Conservation (phyloP, 495 filamentous ascomycete species). For the Trichocladium uniseriatum region DNA sequence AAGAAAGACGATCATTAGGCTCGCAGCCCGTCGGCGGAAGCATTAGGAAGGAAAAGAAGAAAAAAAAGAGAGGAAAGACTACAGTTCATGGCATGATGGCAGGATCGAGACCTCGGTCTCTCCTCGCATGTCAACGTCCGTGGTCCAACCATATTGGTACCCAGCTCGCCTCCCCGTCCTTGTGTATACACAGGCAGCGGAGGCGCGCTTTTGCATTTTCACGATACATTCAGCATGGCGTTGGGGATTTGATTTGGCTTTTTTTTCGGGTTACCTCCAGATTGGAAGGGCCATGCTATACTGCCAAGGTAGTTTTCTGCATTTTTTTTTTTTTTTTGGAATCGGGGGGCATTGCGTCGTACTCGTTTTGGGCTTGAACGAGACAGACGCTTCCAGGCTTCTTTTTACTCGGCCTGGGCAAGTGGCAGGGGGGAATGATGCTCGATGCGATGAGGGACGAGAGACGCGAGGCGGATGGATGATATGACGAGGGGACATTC, state of each 20-base stretch:
- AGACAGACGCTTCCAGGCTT: background rate
- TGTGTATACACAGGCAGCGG: background rate
- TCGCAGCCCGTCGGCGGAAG: background rate
- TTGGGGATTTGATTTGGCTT: constrained; percentile 15
- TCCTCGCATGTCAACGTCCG: background rate
- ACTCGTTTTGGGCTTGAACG: background rate
- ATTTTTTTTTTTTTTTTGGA: background rate
- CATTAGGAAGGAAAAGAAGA: background rate
- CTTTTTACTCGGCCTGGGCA: no score
- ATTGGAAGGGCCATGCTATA: constrained; percentile 1
- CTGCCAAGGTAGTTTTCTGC: background rate
- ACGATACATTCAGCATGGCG: constrained; percentile 19
- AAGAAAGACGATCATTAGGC: constrained; percentile 12
- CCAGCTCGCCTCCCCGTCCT: no score
- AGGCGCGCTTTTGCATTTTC: constrained; percentile 14
- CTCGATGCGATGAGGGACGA: background rate
- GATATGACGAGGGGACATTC: background rate
- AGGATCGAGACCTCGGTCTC: background rate
- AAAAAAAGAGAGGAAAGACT: background rate
- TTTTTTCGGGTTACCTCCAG: background rate
- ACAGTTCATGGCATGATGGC: background rate
- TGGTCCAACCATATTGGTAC: background rate
- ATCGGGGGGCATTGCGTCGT: background rate
- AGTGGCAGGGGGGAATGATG: background rate
- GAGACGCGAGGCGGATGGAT: constrained; percentile 1